phyloP scores from a whole-genome alignment of 129 eudicot genomes.

The Logfia minima region DNA sequence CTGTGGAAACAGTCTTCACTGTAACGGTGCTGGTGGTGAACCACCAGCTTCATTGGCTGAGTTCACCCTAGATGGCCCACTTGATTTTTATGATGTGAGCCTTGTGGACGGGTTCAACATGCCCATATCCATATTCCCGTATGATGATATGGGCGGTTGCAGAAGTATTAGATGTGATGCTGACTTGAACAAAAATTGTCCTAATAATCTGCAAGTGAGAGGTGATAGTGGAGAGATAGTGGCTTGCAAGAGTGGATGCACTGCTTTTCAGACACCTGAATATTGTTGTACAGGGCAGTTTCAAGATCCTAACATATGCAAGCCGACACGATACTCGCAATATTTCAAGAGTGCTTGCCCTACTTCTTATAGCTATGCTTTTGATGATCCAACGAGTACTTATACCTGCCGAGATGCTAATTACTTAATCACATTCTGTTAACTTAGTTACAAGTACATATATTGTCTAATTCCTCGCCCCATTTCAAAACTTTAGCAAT shows the following conservation, averaged over 20 bases:
- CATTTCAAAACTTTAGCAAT: conserved; percentile 18
- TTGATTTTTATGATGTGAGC: conserved; percentile 72
- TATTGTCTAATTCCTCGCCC: neutral
- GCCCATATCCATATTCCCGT: conserved; percentile 54
- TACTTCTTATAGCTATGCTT: conserved; percentile 56
- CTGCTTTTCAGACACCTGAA: conserved; percentile 43
- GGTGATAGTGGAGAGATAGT: conserved; percentile 24
- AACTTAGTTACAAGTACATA: neutral
- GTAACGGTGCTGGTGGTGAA: conserved; percentile 51
- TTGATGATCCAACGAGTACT: conserved; percentile 59
- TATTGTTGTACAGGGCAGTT: conserved; percentile 57
- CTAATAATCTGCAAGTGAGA: conserved; percentile 37
- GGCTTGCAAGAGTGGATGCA: conserved; percentile 58
- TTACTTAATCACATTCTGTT: conserved; percentile 52
- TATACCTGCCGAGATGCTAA: conserved; percentile 50
- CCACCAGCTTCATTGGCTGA: conserved; percentile 69
- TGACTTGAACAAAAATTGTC: conserved; percentile 53
- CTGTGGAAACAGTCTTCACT: conserved; percentile 51
- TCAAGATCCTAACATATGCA: conserved; percentile 49
- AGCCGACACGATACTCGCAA: conserved; percentile 44
- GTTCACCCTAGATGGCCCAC: conserved; percentile 52
- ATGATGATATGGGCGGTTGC: conserved; percentile 44
- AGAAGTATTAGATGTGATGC: conserved; percentile 39
- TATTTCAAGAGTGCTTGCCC: conserved; percentile 60
- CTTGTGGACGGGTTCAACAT: conserved; percentile 74